Evolutionary conservation across 2,329 filamentous ascomycete species (phyloP), one percentile per base, ranked within the genome.

Genomic region (Sporothrix globosa): DNA sequence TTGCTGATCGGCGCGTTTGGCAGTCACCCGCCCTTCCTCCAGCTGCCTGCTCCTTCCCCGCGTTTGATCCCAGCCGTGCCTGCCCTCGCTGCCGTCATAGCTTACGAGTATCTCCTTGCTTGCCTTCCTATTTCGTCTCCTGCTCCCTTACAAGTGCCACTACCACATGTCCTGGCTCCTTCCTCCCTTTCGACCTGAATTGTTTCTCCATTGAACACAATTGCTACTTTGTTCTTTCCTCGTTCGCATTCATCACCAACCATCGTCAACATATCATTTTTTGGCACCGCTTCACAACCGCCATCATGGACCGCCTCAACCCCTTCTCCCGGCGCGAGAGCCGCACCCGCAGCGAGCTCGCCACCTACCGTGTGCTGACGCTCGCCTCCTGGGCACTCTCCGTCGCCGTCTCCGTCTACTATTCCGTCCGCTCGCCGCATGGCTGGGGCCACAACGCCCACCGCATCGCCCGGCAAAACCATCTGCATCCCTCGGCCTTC

Each of bases 401-500:
- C 52, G 82, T 96, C 69, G 79, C 92, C 75, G 85, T 89, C 67
- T 88, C 90, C 71, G 82, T 96, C 78, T 93, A 92, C 83, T 96
- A 96, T 80, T 87, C 87, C 65, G 80, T 90, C 79, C 81, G 89
- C 74, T 80, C 82, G 17, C 91, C 92, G 0, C 81, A 85, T 68
- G 89, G 92, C 80, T 88, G 88, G 74, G 79, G 83, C 76, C 81
- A 81, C 74, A 81, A 85, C 73, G 84, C 61, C 48, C 84, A 86
- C 73, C 89, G 86, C 71, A 92, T 97, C 78, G 95, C 90, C 90
- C 87, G 87, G 70, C 89, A 92, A 80, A 93, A 93, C 78, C 81
- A 84, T 70, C 81, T 83, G 68, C 86, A 88, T 74, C 83, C 81
- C 48, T 94, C 91, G 9, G 90, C 91, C 10, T 97, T 96, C 79